Evolutionary conservation across 1,284 basidiomycete genomes (phyloP), one percentile per base, ranked within the genome.

Genomic region (Schizophyllum commune): DNA sequence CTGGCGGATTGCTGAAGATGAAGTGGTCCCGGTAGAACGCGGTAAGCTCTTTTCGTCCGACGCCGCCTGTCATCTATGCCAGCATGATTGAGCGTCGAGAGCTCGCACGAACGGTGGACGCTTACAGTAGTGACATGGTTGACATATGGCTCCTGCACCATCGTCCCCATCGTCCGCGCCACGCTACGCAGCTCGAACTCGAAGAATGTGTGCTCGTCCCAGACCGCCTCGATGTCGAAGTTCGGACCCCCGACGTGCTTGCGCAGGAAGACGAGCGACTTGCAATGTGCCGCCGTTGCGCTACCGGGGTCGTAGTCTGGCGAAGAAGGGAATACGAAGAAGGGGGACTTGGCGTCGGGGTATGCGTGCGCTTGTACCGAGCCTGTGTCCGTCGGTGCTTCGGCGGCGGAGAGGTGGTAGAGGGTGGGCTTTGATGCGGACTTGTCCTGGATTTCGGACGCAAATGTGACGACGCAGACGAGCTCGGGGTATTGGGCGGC

Each of bases 1-100:
- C 80, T 11, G 70, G 69, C 4, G 81, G 79, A 62, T 83, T 83
- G 52, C 79, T 79, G 61, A 80, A 80, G 56, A 81, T 77, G 63
- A 81, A 81, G 62, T 80, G 79, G 62, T 81, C 77, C 32, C 79
- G 74, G 64, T 85, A 85, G 66, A 84, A 85, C 1, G 72, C 75
- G 2, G 78, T 77, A 20, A 85, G 71, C 5, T 73, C 71, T 61
- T 77, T 69, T 19, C 82, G 76, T 1, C 83, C 83, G 32, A 84
- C 71, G 20, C 83, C 83, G 6, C 83, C 82, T 5, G 82, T 79
- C 75, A 82, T 77, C 78, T 81, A 60, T 3, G 32, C 11, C 5
- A 20, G 53, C 15, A 33, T 52, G 20, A 32, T 54, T 13, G 22
- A 55, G 22, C 53, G 17, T 59, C 22, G 39, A 56, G 53, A 9